A percentile compares a stretch with the other conserved stretches of the same genome.
Evolutionary conservation across 2,329 filamentous ascomycete genomes (phyloP).

Genomic region (Sordariomycetes sp.): DNA sequence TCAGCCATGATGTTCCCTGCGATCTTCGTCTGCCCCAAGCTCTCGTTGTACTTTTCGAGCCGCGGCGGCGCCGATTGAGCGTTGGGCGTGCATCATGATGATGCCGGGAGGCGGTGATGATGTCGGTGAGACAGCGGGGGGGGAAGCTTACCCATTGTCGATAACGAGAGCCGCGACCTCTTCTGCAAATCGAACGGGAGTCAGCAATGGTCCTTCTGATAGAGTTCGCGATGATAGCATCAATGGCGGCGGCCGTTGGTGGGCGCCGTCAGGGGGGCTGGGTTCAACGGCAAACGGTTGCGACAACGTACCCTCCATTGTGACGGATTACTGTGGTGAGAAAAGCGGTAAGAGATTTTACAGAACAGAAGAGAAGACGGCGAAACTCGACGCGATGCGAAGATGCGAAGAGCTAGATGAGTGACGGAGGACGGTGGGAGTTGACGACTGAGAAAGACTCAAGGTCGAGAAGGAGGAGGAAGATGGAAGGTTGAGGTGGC

Average conservation of each 20-base stretch:
- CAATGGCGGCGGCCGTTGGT: slow-evolving; percentile 3
- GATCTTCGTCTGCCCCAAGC: no score
- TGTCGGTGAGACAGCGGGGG: slow-evolving; percentile 25
- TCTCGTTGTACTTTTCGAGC: no score
- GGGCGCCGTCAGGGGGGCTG: slow-evolving; percentile 4
- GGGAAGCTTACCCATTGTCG: slow-evolving; percentile 97
- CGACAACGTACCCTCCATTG: slow-evolving; percentile 43
- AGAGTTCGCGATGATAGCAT: slow-evolving; percentile 7
- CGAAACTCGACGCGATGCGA: slow-evolving; percentile 14
- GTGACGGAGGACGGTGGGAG: slow-evolving; percentile 8
- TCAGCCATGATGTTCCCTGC: slow-evolving; percentile 24
- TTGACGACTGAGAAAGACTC: slow-evolving; percentile 1
- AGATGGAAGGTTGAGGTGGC: slow-evolving; percentile 21
- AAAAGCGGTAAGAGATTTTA: slow-evolving; percentile 5
- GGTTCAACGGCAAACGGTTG: background rate
- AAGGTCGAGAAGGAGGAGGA: slow-evolving; percentile 10
- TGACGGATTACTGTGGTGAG: slow-evolving; percentile 29
- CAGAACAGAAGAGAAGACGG: slow-evolving; percentile 9
- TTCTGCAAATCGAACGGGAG: slow-evolving; percentile 54
- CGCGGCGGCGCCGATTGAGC: no score
- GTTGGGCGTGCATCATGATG: no score
- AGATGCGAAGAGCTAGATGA: slow-evolving; percentile 11
- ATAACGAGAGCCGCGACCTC: slow-evolving; percentile 99
- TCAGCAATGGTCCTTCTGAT: slow-evolving; percentile 26
- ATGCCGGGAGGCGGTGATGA: slow-evolving; percentile 7